Evolutionary conservation across 169 alveolate species (phyloP), one percentile per base, ranked within the genome.

Genomic region (Besnoitia besnoiti): DNA sequence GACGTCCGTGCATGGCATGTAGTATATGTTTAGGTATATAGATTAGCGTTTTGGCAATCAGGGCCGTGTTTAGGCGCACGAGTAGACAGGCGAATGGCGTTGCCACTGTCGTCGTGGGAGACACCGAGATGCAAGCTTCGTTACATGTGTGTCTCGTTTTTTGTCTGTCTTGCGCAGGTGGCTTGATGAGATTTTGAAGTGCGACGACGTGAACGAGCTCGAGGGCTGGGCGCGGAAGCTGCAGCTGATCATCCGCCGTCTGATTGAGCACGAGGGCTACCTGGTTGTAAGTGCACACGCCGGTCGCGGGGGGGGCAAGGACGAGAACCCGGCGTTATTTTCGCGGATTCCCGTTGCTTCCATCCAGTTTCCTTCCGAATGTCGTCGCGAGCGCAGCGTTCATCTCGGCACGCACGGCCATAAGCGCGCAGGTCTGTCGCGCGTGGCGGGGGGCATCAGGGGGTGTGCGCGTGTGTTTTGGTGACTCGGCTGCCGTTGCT

Each of bases 151-250:
- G 10, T 42, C 55, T 77, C 59, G 10, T 33, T 0, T 55, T 44
- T 67, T 67, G 44, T 77, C 21, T 77, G 40, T 77, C 59, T 39
- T 24, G 55, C 75, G 33, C 80, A 89, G 93, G 93, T 89, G 93
- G 93, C 55, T 89, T 8, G 93, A 89, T 19, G 93, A 89, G n/a
- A 80, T 89, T 61, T 59, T 89, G 89, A 85, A 89, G 89, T 46
- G 85, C 27, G 93, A 89, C 16, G 89, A 89, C n/a, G 49, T 51
- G 21, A 85, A 50, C 84, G 93, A 47, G 21, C 88, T 89, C 37
- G 88, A 89, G 37, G 62, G 50, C 24, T 89, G 93, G 93, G 46
- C 35, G 1, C 44, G 61, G 14, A 89, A 89, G 80, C 89, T 89
- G 50, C 89, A 30, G n/a, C 89, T 89, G 44, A 75, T 89, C 42